Evolutionary conservation across 306 rosid genomes (phyloP), one percentile per base, ranked within the genome.

Genomic region (Alnus glutinosa): DNA sequence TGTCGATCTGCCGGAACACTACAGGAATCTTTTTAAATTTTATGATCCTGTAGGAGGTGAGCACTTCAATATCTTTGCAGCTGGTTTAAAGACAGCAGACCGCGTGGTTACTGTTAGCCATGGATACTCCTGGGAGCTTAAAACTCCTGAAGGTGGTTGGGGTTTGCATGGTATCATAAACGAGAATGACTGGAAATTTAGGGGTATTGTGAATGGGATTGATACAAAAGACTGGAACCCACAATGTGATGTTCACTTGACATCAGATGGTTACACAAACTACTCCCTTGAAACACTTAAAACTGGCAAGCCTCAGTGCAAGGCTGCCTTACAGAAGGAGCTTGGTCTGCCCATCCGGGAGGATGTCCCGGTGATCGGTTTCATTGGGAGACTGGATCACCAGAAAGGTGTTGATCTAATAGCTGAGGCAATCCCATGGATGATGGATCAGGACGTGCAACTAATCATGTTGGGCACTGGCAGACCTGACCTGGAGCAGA

Each of bases 371-470:
- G 2, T 95, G 73, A 75, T 95, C 10, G 87, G 84, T 11, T 95
- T 95, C 85, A 91, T 95, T 6, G 99, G 99, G 68, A 85, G 99
- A 75, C 69, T 95, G 76, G 99, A 95, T 90, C 87, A 74, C 1
- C 99, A 95, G 85, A 95, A 95, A 77, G 99, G 99, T 19, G 87
- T 95, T 9, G 99, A 95, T 83, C 83, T 95, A 71, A 95, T 95
- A 72, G 98, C 93, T 0, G 87, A 90, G 84, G 94, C 96, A 2
- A 84, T 95, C 79, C 99, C 96, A 12, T 95, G 99, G 99, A 84
- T 95, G 93, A 58, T 93, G 81, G 89, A 77, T 68, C 98, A 93
- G 77, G 91, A 95, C 51, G 90, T 91, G 82, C 99, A 95, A 76
- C 83, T 95, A 58, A 47, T 90, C 88, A 88, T 95, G 99, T 78